Percentiles rank a stretch among this genome's conserved stretches.
phyloP scores from a whole-genome alignment of 164 flowering plant genomes.

The Berberis thunbergii region DNA sequence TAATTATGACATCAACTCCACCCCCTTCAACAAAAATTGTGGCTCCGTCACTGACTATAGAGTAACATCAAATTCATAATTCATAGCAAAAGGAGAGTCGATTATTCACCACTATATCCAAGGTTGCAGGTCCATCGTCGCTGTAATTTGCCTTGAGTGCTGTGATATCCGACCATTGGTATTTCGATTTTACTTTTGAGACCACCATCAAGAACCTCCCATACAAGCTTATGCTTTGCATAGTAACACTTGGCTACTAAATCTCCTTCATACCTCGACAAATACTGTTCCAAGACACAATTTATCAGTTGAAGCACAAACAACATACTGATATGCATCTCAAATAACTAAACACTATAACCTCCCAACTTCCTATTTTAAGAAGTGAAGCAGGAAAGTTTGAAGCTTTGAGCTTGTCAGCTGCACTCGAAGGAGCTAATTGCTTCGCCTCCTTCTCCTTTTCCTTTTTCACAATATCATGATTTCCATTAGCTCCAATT shows the following conservation, averaged over 20 bases:
- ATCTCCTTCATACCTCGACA: slow-evolving; percentile 39
- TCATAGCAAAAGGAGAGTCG: too few species aligned
- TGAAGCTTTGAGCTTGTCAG: slow-evolving; percentile 78
- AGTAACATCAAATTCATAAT: too few species aligned
- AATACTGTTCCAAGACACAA: slow-evolving; percentile 36
- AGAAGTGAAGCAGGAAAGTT: slow-evolving; percentile 65
- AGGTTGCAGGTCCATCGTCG: slow-evolving; percentile 47
- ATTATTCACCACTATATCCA: slow-evolving; percentile 61
- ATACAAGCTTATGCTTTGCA: slow-evolving; percentile 84
- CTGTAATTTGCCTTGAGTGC: slow-evolving; percentile 65
- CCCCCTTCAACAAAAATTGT: too few species aligned
- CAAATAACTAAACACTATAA: slow-evolving; percentile 10
- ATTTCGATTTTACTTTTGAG: slow-evolving; percentile 35
- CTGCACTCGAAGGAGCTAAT: slow-evolving; percentile 6
- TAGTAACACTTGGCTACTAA: slow-evolving; percentile 55
- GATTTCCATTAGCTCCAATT: slow-evolving; percentile 8
- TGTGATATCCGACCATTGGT: slow-evolving; percentile 82
- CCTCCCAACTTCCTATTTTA: slow-evolving; percentile 77
- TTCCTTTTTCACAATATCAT: slow-evolving; percentile 14
- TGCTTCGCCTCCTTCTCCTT: slow-evolving; percentile 37
- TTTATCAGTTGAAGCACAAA: too few species aligned
- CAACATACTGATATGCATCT: neutral
- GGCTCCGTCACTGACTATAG: too few species aligned
- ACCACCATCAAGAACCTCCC: slow-evolving; percentile 77
- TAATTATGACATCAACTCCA: too few species aligned